These are phyloP conservation scores for Hericium alpestre DNA, from an alignment of 768 basidiomycete genomes.

Conservation along the genomic window DNA sequence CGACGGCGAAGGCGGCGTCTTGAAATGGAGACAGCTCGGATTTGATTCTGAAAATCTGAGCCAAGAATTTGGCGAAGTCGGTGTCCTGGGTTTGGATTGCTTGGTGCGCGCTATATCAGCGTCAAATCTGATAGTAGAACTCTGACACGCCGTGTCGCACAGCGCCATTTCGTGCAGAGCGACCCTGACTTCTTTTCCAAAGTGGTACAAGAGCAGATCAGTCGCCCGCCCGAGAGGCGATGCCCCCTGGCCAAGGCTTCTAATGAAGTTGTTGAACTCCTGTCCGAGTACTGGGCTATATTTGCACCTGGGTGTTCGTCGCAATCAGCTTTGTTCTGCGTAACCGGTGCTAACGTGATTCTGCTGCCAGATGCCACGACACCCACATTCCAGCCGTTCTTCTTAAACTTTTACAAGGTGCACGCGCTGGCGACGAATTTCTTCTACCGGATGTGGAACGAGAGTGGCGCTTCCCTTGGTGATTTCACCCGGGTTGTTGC, in stretches of 20 bases:
- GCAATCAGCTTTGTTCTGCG: neutral
- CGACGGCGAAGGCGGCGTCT: constrained; percentile 34
- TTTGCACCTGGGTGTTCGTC: constrained; percentile 75
- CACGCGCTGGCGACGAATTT: constrained; percentile 76
- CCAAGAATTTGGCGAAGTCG: constrained; percentile 69
- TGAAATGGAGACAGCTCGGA: constrained; percentile 74
- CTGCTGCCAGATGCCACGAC: constrained; percentile 55
- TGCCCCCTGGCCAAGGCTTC: constrained; percentile 81
- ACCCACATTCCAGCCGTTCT: constrained; percentile 77
- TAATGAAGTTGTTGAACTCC: constrained; percentile 73
- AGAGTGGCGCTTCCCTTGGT: constrained; percentile 63
- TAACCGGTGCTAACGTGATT: neutral
- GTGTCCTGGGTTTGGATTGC: constrained; percentile 74
- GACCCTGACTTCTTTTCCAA: constrained; percentile 69
- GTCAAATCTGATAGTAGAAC: neutral
- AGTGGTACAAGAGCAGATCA: constrained; percentile 73
- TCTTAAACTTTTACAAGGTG: constrained; percentile 73
- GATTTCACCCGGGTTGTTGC: constrained; percentile 76
- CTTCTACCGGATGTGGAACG: constrained; percentile 89
- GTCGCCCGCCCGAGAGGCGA: constrained; percentile 58
- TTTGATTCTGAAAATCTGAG: constrained; percentile 67
- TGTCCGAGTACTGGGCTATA: constrained; percentile 79
- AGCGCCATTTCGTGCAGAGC: constrained; percentile 60
- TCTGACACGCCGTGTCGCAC: neutral
- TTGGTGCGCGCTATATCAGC: constrained; percentile 35